phyloP scores from a whole-genome alignment of 2,329 filamentous ascomycete species.

The Rhexocercosporidium sp. region DNA sequence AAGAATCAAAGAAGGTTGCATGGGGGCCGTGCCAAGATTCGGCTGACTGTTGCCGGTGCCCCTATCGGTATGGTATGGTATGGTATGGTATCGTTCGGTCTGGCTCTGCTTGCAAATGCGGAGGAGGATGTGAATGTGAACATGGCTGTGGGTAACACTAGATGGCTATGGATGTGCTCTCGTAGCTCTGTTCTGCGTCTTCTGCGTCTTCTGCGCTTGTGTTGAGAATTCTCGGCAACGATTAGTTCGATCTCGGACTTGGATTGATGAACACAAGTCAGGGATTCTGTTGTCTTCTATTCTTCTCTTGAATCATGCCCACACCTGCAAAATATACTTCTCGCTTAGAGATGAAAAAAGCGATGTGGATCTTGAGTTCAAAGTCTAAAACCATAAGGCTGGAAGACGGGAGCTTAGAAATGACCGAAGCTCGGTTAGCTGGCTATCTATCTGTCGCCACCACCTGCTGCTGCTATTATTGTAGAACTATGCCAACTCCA shows the following conservation, averaged over 20 bases:
- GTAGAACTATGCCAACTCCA: not conserved
- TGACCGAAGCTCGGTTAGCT: not conserved
- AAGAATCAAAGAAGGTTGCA: conserved; percentile 8
- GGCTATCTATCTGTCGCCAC: not conserved
- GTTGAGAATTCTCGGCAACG: not conserved
- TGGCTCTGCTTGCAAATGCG: not conserved
- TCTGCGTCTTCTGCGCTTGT: not conserved
- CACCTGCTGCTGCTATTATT: too few species aligned
- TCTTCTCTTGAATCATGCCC: too few species aligned
- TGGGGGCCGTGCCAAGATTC: conserved; percentile 4
- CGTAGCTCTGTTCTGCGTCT: not conserved
- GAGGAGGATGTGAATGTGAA: not conserved
- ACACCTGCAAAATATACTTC: not conserved
- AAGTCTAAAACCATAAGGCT: conserved; percentile 1
- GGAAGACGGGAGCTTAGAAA: conserved; percentile 5
- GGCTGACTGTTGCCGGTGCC: conserved; percentile 6
- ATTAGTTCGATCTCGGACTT: not conserved
- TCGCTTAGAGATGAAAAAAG: not conserved
- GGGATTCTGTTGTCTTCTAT: too few species aligned
- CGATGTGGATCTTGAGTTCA: not conserved
- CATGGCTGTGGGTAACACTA: not conserved
- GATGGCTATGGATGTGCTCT: not conserved
- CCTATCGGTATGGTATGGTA: not conserved
- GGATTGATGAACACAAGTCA: too few species aligned
- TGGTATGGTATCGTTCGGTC: not conserved